A percentile compares a stretch with the other conserved stretches of the same genome.
Evolutionary conservation across 176 grass and related monocot genomes (phyloP).

Genomic region (Elymus sibiricus): DNA sequence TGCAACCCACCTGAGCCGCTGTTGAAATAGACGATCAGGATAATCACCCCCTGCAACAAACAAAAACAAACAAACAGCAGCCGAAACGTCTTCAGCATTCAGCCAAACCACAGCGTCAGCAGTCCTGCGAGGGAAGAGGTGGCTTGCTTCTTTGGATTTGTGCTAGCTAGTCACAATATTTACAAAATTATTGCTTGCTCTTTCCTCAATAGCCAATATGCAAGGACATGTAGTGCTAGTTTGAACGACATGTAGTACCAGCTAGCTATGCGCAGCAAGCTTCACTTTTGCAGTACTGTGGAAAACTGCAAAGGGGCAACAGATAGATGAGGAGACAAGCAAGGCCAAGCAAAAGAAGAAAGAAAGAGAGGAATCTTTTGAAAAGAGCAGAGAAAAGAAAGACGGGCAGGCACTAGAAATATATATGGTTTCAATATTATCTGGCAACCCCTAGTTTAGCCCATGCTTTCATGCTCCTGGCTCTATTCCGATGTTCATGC

Average conservation of each 20-base stretch:
- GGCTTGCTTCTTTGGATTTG: neutral
- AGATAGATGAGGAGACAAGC: slow-evolving; percentile 32
- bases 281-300: slow-evolving; percentile 22
- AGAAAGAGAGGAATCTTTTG: slow-evolving; percentile 26
- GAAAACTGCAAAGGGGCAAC: slow-evolving; percentile 19
- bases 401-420: slow-evolving; percentile 15
- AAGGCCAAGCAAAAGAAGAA: slow-evolving; percentile 36
- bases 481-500: slow-evolving; percentile 20
- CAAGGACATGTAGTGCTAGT: slow-evolving; percentile 16
- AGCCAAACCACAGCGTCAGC: neutral
- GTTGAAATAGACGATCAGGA: slow-evolving; percentile 74
- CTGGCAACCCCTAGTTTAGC: slow-evolving; percentile 27
- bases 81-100: neutral
- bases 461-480: slow-evolving; percentile 38
- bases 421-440: slow-evolving; percentile 17
- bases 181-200: neutral
- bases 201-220: neutral
- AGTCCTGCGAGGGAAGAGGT: neutral
- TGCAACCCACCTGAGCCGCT: slow-evolving; percentile 56
- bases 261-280: neutral
- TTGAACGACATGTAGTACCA: slow-evolving; percentile 9
- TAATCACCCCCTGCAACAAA: slow-evolving; percentile 60
- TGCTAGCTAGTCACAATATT: neutral
- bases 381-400: slow-evolving; percentile 7
- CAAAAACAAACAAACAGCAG: neutral